These are phyloP conservation scores for Metschnikowia continentalis DNA, from an alignment of 805 yeast species.

Conservation along the genomic window DNA sequence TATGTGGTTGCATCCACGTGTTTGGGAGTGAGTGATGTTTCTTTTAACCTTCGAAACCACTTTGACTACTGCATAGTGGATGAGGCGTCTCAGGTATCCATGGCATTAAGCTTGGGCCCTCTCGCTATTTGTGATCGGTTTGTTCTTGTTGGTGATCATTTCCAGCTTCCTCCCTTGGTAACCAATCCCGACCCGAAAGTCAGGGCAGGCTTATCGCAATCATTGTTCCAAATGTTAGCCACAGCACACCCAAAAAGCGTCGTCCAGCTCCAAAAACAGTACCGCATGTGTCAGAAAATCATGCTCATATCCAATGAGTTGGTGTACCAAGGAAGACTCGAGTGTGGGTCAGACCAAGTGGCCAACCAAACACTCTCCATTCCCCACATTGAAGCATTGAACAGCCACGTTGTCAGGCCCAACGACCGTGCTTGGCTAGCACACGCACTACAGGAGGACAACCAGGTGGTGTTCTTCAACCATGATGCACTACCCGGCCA, in stretches of 20 bases:
- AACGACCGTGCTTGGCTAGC: conserved; percentile 48
- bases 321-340: conserved; percentile 69
- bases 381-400: conserved; percentile 36
- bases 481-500: conserved; percentile 65
- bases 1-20: conserved; percentile 88
- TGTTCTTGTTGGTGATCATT: conserved; percentile 94
- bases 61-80: conserved; percentile 95
- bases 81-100: conserved; percentile 93
- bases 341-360: conserved; percentile 67
- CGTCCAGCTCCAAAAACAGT: conserved; percentile 76
- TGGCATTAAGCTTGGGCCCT: conserved; percentile 91
- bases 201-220: conserved; percentile 58
- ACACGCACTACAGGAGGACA: conserved; percentile 47
- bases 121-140: conserved; percentile 71
- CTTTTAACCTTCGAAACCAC: conserved; percentile 47
- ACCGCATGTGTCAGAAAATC: conserved; percentile 88
- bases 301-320: conserved; percentile 78
- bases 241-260: conserved; percentile 70
- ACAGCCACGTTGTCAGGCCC: conserved; percentile 5
- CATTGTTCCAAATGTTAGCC: conserved; percentile 72
- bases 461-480: conserved; percentile 71
- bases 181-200: conserved; percentile 58
- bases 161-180: conserved; percentile 88
- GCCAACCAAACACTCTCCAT: conserved; percentile 54
- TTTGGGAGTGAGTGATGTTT: conserved; percentile 63